Conservation (phyloP, 129 eudicot genomes). For the Escallonia herrerae region DNA sequence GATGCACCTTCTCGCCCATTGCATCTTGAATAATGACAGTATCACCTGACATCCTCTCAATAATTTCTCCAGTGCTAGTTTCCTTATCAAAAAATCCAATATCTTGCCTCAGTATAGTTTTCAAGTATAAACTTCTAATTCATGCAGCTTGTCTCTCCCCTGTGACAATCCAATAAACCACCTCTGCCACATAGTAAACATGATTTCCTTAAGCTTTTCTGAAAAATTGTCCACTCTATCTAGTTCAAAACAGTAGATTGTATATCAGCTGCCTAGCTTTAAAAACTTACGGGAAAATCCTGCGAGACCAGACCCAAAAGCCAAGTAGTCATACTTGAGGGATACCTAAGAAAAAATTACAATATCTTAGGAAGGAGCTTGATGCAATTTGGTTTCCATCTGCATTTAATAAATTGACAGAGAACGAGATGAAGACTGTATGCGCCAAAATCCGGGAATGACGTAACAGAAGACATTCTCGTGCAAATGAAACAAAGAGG, state of each 20-base stretch:
- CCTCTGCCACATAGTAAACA: slow-evolving; percentile 17
- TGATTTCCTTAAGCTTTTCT: background rate
- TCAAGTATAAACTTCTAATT: slow-evolving; percentile 25
- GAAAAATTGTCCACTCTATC: background rate
- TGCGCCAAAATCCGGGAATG: background rate
- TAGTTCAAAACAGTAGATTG: background rate
- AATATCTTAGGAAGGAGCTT: background rate
- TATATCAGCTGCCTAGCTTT: background rate
- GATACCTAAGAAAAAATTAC: slow-evolving; percentile 21
- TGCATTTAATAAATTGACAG: background rate
- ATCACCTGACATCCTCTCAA: slow-evolving; percentile 30
- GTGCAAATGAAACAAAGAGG: background rate
- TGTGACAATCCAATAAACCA: slow-evolving; percentile 34
- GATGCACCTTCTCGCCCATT: slow-evolving; percentile 31
- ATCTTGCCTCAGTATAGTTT: slow-evolving; percentile 33
- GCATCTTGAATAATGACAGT: slow-evolving; percentile 30
- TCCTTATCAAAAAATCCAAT: slow-evolving; percentile 35
- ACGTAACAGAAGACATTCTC: too few species aligned
- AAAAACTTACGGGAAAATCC: slow-evolving; percentile 31
- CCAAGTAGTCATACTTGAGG: slow-evolving; percentile 24
- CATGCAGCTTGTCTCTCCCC: slow-evolving; percentile 38
- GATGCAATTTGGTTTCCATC: background rate
- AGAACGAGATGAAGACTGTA: background rate
- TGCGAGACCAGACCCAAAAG: slow-evolving; percentile 22
- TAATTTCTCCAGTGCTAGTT: slow-evolving; percentile 18